Percentiles rank a stretch among this genome's conserved stretches.
Conservation (phyloP, 352 stramenopile genomes). For the Globisporangium radiosum region DNA sequence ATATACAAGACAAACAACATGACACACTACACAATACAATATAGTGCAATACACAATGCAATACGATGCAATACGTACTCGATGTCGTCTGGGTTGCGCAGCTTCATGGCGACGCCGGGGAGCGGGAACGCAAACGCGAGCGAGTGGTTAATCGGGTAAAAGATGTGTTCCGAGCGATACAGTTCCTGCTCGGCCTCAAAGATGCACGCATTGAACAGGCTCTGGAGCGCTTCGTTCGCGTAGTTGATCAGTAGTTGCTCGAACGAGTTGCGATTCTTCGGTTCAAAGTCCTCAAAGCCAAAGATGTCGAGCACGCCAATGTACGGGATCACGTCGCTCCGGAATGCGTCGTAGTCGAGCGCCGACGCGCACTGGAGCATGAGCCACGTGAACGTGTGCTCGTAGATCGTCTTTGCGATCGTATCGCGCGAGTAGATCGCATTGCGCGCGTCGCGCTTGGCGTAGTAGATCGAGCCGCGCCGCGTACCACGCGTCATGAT, state of each 20-base stretch:
- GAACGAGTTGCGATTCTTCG: constrained; percentile 88
- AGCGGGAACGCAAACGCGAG: constrained; percentile 70
- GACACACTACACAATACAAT: background rate
- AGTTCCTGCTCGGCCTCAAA: constrained; percentile 83
- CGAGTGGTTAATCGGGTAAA: constrained; percentile 75
- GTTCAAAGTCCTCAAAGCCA: constrained; percentile 87
- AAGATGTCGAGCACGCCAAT: constrained; percentile 92
- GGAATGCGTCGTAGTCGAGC: constrained; percentile 77
- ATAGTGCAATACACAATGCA: no score
- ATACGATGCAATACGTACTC: constrained; percentile 14
- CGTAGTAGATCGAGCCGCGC: constrained; percentile 74
- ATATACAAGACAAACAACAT: no score
- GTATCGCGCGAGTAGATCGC: constrained; percentile 83
- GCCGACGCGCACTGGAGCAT: constrained; percentile 78
- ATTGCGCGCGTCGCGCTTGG: constrained; percentile 50
- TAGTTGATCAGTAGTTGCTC: constrained; percentile 93
- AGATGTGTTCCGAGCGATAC: constrained; percentile 80
- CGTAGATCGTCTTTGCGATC: constrained; percentile 88
- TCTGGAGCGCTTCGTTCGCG: constrained; percentile 88
- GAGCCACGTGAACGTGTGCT: constrained; percentile 84
- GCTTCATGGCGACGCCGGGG: constrained; percentile 23
- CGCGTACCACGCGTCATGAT: constrained; percentile 72
- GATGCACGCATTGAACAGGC: constrained; percentile 86
- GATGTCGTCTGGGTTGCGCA: constrained; percentile 29
- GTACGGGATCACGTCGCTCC: constrained; percentile 77